Conservation (phyloP, 345 rosid genomes). For the Reutealis trisperma region DNA sequence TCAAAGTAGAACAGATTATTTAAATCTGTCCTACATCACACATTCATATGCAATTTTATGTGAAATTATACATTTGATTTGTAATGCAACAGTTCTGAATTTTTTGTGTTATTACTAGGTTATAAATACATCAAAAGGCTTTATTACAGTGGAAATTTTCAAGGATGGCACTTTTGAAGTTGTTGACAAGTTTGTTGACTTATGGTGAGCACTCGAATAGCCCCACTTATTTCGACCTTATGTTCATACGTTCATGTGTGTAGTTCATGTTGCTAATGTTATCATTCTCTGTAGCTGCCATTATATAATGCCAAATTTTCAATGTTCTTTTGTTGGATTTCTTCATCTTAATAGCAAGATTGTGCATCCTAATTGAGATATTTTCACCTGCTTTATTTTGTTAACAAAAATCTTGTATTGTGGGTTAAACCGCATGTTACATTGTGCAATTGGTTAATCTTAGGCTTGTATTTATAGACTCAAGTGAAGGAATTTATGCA, state of each 20-base stretch:
- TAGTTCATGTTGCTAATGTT: background rate
- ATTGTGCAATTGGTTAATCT: background rate
- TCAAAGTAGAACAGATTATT: too few species aligned
- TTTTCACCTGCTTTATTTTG: background rate
- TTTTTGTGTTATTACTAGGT: conserved; percentile 12
- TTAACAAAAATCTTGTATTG: background rate
- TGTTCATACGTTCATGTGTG: background rate
- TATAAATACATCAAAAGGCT: conserved; percentile 28
- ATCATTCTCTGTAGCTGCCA: background rate
- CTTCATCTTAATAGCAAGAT: background rate
- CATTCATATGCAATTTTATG: background rate
- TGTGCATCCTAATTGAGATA: background rate
- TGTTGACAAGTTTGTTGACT: conserved; percentile 25
- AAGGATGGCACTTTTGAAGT: conserved; percentile 25
- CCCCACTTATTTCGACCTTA: background rate
- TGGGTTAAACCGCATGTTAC: background rate
- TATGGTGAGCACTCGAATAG: conserved; percentile 22
- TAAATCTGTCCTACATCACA: too few species aligned
- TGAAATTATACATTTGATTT: background rate
- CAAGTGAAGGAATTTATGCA: background rate
- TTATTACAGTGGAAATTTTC: conserved; percentile 27
- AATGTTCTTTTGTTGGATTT: background rate
- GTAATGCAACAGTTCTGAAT: background rate
- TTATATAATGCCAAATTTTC: background rate
- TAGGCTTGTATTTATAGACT: background rate